Evolutionary conservation across 2,329 filamentous ascomycete species (phyloP).

Genomic region (Fusarium vanettenii): DNA sequence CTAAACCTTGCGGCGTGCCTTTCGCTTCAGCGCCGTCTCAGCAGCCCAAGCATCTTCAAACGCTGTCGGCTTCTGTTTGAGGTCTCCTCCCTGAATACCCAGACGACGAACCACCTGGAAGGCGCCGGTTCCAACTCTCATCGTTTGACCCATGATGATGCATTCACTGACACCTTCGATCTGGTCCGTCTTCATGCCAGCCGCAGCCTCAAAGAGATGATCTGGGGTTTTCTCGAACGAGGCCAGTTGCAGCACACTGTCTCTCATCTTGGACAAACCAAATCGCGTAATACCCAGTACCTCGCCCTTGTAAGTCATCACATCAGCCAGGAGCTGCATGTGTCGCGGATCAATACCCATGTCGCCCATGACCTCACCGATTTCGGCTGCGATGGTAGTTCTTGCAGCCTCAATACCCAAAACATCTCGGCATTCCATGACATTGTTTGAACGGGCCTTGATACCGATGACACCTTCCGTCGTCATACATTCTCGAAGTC

Average conservation of each 20-base stretch:
- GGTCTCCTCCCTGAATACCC: slow-evolving; percentile 70
- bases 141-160: slow-evolving; percentile 98
- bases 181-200: slow-evolving; percentile 88
- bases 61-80: slow-evolving; percentile 68
- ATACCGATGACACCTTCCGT: slow-evolving; percentile 90
- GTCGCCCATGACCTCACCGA: slow-evolving; percentile 86
- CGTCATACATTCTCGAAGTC: slow-evolving; percentile 88
- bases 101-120: slow-evolving; percentile 88
- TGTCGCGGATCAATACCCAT: slow-evolving; percentile 98
- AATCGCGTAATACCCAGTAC: slow-evolving; percentile 97
- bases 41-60: slow-evolving; percentile 77
- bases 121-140: slow-evolving; percentile 89
- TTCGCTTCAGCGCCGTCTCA: slow-evolving; percentile 38
- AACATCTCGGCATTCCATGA: slow-evolving; percentile 89
- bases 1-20: slow-evolving; percentile 31
- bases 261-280: slow-evolving; percentile 94
- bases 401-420: slow-evolving; percentile 96
- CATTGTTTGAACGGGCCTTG: slow-evolving; percentile 80
- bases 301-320: slow-evolving; percentile 99
- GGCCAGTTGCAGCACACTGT: slow-evolving; percentile 91
- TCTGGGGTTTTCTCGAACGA: slow-evolving; percentile 99
- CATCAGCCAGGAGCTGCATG: slow-evolving; percentile 96
- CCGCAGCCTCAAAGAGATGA: slow-evolving; percentile 94
- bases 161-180: slow-evolving; percentile 96
- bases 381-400: slow-evolving; percentile 89